Conservation (phyloP, 192 early-diverging fungal genomes). For the Coemansia sp. region DNA sequence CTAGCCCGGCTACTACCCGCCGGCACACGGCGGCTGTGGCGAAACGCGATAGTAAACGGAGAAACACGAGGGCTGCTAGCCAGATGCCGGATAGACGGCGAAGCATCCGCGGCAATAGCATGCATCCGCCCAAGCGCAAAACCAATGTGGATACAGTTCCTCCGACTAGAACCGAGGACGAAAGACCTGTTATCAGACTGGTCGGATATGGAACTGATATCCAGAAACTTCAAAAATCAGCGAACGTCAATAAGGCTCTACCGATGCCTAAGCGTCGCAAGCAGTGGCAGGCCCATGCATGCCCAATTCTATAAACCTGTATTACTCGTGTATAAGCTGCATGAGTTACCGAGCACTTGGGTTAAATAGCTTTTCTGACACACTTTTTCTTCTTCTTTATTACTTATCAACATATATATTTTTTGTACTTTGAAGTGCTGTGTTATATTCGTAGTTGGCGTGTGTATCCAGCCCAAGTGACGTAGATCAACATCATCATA, state of each 20-base stretch:
- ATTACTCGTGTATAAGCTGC: neutral
- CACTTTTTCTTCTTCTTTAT: neutral
- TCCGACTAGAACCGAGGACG: neutral
- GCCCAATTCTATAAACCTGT: constrained; percentile 23
- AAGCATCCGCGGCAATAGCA: constrained; percentile 7
- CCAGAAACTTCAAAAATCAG: neutral
- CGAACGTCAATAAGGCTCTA: constrained; percentile 38
- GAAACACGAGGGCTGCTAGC: neutral
- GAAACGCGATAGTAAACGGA: constrained; percentile 9
- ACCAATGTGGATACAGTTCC: neutral
- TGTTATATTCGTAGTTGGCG: neutral
- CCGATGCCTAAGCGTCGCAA: constrained; percentile 27
- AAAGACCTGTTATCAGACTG: neutral
- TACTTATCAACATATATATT: neutral
- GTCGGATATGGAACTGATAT: neutral
- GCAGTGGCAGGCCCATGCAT: constrained; percentile 15
- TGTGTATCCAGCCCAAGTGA: neutral
- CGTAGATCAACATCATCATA: neutral
- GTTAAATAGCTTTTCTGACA: neutral
- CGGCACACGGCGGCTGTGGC: constrained; percentile 8
- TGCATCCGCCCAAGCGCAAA: neutral
- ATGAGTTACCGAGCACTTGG: neutral
- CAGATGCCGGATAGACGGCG: constrained; percentile 11
- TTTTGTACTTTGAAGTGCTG: neutral
- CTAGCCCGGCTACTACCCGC: neutral